These are phyloP conservation scores for Seminavis robusta DNA, from an alignment of 108 stramenopile genomes.

Conservation along the genomic window DNA sequence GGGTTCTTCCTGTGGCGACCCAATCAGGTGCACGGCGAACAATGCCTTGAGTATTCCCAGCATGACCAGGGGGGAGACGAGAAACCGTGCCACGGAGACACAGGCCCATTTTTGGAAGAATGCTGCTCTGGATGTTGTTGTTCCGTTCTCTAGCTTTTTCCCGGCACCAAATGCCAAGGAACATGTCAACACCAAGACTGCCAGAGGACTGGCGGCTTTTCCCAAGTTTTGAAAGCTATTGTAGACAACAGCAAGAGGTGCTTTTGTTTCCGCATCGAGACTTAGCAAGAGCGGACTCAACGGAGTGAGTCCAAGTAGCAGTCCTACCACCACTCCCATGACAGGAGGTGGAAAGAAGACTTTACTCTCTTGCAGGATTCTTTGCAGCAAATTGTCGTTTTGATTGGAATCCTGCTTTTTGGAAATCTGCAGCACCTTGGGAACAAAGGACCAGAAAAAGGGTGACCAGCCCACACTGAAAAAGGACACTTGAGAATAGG, in stretches of 20 bases:
- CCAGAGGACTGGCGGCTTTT: constrained; percentile 26
- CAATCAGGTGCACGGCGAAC: not conserved
- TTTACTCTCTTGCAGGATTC: constrained; percentile 1
- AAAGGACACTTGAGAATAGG: constrained; percentile 16
- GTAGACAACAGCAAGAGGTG: constrained; percentile 8
- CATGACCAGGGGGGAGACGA: constrained; percentile 24
- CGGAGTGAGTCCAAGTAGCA: constrained; percentile 10
- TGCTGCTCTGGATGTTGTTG: not conserved
- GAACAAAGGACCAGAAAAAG: constrained; percentile 37
- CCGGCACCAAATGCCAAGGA: constrained; percentile 29
- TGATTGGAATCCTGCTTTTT: not conserved
- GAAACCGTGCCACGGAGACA: constrained; percentile 25
- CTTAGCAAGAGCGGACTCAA: constrained; percentile 10
- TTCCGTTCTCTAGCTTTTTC: not conserved
- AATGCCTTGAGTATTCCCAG: constrained; percentile 3
- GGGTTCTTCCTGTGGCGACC: constrained; percentile 1
- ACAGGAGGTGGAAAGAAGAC: constrained; percentile 25
- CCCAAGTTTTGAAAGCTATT: constrained; percentile 25
- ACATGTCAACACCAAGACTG: constrained; percentile 21
- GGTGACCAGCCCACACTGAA: constrained; percentile 42
- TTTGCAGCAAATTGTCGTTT: not conserved
- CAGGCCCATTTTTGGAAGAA: constrained; percentile 7
- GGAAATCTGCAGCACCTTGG: constrained; percentile 11
- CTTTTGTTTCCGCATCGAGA: not conserved
- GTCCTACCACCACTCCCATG: constrained; percentile 15